Base-by-base conservation (phyloP, 345 rosid species). In the Diplotaxis tenuifolia region DNA sequence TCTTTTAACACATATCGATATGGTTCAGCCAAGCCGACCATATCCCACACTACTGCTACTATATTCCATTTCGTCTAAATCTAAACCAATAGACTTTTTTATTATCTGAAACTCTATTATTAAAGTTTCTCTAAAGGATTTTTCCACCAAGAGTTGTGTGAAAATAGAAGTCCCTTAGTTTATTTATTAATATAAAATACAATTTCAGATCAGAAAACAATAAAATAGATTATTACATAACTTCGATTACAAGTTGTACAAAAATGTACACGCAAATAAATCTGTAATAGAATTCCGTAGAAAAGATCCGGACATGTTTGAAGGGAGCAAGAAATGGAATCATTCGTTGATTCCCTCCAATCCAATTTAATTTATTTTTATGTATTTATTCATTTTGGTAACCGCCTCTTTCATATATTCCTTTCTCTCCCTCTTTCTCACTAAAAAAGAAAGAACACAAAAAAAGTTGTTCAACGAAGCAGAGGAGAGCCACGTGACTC, bases 291-390 rank as follows among this genome's bases (percentile, higher is more conserved):
- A 42, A 42, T 34, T 27, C 20, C 7, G 0, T 0, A 36, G 25
- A 52, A 52, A 66, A 72, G 73, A 77, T 77, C 72, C 77, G 77
- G 80, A 77, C 58, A 71, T 76, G 47, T 42, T 65, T 38, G 63
- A 71, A 66, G 38, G 62, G 31, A 71, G 60, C 61, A 63, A 64
- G 68, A n/a, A 6, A 77, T 60, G 40, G 76, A 71, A 77, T 71
- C 0, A 71, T 77, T 71, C 80, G 64, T 71, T 77, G 49, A 77
- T 77, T 77, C 80, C 80, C 47, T 65, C 69, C 60, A n/a, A 42
- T 66, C 20, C 20, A 2, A 0, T 19, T 53, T 54, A 6, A 28
- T 1, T 68, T 74, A 18, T 25, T 25, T 25, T 25, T 25, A 25
- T 25, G 28, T 25, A 25, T 25, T 25, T 25, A 25, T 25, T 25